phyloP scores from a whole-genome alignment of 139 green algal species.

The Chlorella ohadii region DNA sequence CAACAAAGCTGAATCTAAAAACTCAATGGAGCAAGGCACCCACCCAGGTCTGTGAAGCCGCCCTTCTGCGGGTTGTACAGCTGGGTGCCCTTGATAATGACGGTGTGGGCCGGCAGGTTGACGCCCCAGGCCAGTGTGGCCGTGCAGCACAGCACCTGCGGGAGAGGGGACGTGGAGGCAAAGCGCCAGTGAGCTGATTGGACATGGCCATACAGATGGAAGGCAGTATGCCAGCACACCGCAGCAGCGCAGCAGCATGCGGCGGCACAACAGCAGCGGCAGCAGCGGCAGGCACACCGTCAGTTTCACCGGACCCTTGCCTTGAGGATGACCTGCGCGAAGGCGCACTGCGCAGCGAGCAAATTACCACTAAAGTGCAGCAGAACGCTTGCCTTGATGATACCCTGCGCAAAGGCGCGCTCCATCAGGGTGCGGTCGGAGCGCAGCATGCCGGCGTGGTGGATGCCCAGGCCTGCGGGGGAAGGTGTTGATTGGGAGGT shows the following conservation, averaged over 20 bases:
- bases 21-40: not conserved
- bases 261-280: no score
- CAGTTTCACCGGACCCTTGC: no score
- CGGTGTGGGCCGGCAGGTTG: constrained; percentile 96
- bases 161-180: no score
- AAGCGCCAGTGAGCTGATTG: no score
- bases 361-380: no score
- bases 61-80: constrained; percentile 96
- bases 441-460: constrained; percentile 98
- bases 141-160: constrained; percentile 92
- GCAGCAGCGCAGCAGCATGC: no score
- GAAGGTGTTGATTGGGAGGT: not conserved
- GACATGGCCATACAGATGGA: no score
- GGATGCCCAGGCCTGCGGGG: constrained; percentile 85
- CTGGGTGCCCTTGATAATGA: constrained; percentile 99
- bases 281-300: not conserved
- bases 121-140: constrained; percentile 98
- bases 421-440: constrained; percentile 92
- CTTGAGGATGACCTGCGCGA: constrained; percentile 88
- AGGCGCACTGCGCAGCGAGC: no score
- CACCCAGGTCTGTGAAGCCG: constrained; percentile 89
- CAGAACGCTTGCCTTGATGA: no score
- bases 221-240: no score
- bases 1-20: no score
- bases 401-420: constrained; percentile 86